Conservation (phyloP, 1,139 yeast species). For the Candida pseudoviswanathii region DNA sequence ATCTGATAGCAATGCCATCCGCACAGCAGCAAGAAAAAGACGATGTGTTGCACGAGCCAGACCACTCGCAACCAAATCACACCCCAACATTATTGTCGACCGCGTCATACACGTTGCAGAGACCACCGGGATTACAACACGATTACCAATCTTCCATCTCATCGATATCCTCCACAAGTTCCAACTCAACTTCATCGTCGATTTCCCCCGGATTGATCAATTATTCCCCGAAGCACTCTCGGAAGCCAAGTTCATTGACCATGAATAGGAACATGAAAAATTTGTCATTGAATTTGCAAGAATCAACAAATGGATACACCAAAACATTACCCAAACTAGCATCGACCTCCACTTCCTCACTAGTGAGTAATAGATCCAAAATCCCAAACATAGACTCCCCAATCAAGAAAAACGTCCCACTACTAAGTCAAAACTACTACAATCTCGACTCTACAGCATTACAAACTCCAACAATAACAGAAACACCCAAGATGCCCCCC, state of each 20-base stretch:
- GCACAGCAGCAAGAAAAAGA: neutral
- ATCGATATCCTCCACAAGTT: slow-evolving; percentile 12
- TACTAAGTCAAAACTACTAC: slow-evolving; percentile 3
- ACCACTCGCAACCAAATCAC: neutral
- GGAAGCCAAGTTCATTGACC: slow-evolving; percentile 30
- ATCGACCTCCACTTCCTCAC: slow-evolving; percentile 9
- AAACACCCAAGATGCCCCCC: slow-evolving; percentile 17
- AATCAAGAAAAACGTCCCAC: slow-evolving; percentile 12
- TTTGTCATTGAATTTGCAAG: slow-evolving; percentile 32
- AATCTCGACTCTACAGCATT: slow-evolving; percentile 7
- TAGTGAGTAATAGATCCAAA: slow-evolving; percentile 11
- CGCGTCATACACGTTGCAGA: slow-evolving; percentile 8
- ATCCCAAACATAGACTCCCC: slow-evolving; percentile 12
- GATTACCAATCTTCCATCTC: slow-evolving; percentile 12
- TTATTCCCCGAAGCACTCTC: slow-evolving; percentile 42
- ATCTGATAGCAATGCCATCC: neutral
- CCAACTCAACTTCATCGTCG: slow-evolving; percentile 8
- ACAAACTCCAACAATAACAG: slow-evolving; percentile 15
- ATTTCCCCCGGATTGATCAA: slow-evolving; percentile 22
- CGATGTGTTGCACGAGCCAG: neutral
- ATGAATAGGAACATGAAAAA: slow-evolving; percentile 37
- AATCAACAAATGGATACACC: slow-evolving; percentile 9
- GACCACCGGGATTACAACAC: slow-evolving; percentile 11
- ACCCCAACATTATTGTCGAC: slow-evolving; percentile 1
- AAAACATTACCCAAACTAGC: slow-evolving; percentile 6